Conservation (phyloP, 2,329 filamentous ascomycete genomes). For the Colletotrichum higginsianum region DNA sequence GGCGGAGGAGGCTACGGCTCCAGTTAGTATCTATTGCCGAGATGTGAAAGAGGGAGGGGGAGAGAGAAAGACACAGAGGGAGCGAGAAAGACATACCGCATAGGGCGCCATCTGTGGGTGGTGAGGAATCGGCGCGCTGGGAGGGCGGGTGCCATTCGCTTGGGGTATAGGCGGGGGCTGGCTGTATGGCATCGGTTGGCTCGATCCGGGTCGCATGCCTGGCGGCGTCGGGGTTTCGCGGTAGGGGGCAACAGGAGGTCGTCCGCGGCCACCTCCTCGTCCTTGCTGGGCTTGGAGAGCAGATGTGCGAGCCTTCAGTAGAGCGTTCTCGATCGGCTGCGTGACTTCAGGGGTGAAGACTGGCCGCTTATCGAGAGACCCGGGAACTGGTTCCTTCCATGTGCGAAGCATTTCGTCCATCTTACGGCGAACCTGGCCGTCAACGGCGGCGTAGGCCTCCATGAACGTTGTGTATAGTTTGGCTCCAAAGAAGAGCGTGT, state of each 20-base stretch:
- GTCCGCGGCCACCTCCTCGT: conserved; percentile 26
- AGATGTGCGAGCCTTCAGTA: conserved; percentile 83
- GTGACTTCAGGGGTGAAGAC: conserved; percentile 92
- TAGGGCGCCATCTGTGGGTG: conserved; percentile 37
- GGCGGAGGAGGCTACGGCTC: conserved; percentile 52
- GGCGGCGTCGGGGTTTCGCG: conserved; percentile 84
- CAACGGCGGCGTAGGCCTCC: conserved; percentile 94
- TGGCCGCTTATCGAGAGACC: conserved; percentile 91
- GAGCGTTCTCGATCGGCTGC: conserved; percentile 91
- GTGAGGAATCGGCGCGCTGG: conserved; percentile 40
- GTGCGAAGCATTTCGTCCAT: conserved; percentile 98
- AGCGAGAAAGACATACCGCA: conserved; percentile 21
- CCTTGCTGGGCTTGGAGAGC: conserved; percentile 68
- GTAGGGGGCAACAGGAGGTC: conserved; percentile 66
- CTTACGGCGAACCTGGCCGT: conserved; percentile 84
- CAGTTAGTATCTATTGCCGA: conserved; percentile 4
- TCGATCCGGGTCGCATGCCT: conserved; percentile 56
- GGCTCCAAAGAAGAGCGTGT: conserved; percentile 93
- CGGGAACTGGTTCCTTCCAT: conserved; percentile 97
- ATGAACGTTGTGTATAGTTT: conserved; percentile 96
- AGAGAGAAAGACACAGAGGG: no score
- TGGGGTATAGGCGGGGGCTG: conserved; percentile 56
- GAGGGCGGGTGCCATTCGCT: conserved; percentile 48
- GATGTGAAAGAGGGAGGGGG: background rate
- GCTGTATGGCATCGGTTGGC: conserved; percentile 50